Percentiles rank a stretch among this genome's conserved stretches.
phyloP scores from a whole-genome alignment of 352 stramenopile genomes.

The Pythium scleroteichum region DNA sequence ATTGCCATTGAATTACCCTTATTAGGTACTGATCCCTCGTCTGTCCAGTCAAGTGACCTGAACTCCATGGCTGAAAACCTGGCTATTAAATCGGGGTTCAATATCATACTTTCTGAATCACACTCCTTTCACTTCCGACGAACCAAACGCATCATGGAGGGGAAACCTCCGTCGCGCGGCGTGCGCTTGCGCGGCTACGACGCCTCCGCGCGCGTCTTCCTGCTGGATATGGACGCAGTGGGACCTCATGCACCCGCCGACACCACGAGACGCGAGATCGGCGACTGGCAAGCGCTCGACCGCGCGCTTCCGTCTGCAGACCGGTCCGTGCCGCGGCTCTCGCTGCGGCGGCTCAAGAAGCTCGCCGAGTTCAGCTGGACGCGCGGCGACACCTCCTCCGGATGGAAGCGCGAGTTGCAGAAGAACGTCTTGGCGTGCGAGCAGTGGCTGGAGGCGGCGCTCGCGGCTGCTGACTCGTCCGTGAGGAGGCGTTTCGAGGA shows the following conservation, averaged over 20 bases:
- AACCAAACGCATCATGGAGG: too few relatives aligned
- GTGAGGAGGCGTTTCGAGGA: conserved; percentile 49
- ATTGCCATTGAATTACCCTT: too few relatives aligned
- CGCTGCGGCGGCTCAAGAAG: conserved; percentile 57
- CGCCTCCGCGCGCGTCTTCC: conserved; percentile 18
- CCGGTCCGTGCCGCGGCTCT: conserved; percentile 34
- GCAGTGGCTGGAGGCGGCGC: conserved; percentile 50
- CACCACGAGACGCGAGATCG: conserved; percentile 17
- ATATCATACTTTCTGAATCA: too few relatives aligned
- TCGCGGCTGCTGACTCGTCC: conserved; percentile 29
- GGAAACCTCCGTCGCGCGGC: not conserved
- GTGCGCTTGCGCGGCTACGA: conserved; percentile 20
- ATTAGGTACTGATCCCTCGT: too few relatives aligned
- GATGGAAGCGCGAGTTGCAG: conserved; percentile 60
- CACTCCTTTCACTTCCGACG: too few relatives aligned
- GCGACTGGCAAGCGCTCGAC: conserved; percentile 32
- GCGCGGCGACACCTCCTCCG: conserved; percentile 34
- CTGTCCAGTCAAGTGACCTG: too few relatives aligned
- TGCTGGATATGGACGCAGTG: not conserved
- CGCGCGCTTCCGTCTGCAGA: conserved; percentile 7
- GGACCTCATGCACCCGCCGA: not conserved
- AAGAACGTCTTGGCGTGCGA: conserved; percentile 64
- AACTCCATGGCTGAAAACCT: too few relatives aligned
- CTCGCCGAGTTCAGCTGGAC: conserved; percentile 57
- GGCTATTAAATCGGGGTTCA: too few relatives aligned